These are phyloP conservation scores for Cladosporium sphaerospermum DNA, from an alignment of 2,329 filamentous ascomycete species.

Conservation along the genomic window DNA sequence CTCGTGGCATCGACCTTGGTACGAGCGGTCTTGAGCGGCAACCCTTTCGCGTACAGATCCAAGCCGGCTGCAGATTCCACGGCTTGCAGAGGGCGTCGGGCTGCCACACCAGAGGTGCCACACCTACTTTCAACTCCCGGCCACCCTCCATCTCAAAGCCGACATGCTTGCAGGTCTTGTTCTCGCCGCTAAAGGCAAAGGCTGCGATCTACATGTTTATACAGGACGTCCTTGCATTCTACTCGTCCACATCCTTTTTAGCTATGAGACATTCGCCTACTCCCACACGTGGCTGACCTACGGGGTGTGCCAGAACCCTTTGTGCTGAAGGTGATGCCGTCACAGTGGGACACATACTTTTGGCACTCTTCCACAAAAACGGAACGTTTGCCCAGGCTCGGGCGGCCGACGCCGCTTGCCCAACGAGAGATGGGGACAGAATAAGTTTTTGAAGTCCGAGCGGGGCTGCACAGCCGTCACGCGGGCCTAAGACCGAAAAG, in stretches of 20 bases:
- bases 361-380: conserved; percentile 1
- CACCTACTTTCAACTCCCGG: background rate
- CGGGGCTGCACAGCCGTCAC: conserved; percentile 4
- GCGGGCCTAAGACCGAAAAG: background rate
- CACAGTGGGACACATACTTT: background rate
- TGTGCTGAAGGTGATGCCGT: background rate
- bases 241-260: background rate
- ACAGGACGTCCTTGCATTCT: background rate
- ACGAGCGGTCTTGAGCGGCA: conserved; percentile 1
- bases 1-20: background rate
- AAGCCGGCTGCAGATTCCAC: conserved; percentile 6
- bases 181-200: background rate
- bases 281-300: conserved; percentile 9
- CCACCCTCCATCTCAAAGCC: background rate
- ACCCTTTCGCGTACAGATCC: conserved; percentile 6
- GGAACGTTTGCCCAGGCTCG: background rate
- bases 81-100: background rate
- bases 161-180: conserved; percentile 2
- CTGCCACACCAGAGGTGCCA: background rate
- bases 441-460: conserved; percentile 1
- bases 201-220: background rate
- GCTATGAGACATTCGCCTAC: background rate
- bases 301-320: background rate
- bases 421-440: background rate
- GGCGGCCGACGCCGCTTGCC: no score